phyloP scores from a whole-genome alignment of 1,284 basidiomycete species.

The Austropuccinia psidii region DNA sequence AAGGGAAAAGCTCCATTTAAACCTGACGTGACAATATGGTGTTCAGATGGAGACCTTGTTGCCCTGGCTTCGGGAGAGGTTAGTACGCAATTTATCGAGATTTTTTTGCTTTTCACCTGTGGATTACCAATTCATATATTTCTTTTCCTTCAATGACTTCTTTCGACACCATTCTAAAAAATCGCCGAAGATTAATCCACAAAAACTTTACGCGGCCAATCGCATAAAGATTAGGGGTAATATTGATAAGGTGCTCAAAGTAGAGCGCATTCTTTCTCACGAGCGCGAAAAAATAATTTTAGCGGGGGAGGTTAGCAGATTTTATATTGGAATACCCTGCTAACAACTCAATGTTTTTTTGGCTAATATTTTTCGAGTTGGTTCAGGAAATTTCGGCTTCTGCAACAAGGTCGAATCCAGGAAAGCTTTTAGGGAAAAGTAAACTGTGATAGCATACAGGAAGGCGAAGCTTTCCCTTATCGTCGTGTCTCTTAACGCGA shows the following conservation, averaged over 20 bases:
- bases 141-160: not conserved
- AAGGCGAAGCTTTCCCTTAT: no score
- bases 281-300: conserved; percentile 34
- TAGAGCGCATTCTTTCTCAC: conserved; percentile 29
- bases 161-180: not conserved
- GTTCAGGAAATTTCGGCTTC: not conserved
- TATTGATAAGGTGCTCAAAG: conserved; percentile 32
- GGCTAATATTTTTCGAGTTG: not conserved
- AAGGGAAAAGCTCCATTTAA: conserved; percentile 33
- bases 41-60: conserved; percentile 29
- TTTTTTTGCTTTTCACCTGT: not conserved
- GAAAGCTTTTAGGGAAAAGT: not conserved
- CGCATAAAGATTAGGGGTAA: conserved; percentile 35
- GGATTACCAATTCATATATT: not conserved
- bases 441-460: no score
- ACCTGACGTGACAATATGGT: conserved; percentile 35
- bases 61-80: conserved; percentile 33
- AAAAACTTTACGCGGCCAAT: conserved; percentile 36
- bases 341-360: no score
- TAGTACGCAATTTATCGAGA: not conserved
- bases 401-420: not conserved
- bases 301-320: conserved; percentile 14
- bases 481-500: no score
- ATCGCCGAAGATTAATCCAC: conserved; percentile 19
- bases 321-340: not conserved